phyloP scores from a whole-genome alignment of 78 protist species.

The Dictyostelium capitatum region DNA sequence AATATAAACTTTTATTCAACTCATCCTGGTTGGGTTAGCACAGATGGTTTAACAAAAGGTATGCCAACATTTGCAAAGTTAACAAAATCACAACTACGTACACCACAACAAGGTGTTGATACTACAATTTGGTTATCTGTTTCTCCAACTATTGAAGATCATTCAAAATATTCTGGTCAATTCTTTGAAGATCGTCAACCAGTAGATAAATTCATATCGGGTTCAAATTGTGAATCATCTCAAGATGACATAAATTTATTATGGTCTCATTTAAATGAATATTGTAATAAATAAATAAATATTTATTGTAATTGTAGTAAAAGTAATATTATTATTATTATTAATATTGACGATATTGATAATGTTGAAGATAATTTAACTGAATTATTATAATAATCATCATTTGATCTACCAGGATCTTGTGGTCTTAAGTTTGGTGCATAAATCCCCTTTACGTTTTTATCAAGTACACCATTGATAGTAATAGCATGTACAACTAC shows the following conservation, averaged over 20 bases:
- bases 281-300: neutral
- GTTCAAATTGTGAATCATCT: slow-evolving; percentile 35
- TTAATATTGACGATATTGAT: neutral
- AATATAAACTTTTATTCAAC: slow-evolving; percentile 40
- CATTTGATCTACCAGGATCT: neutral
- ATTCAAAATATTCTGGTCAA: neutral
- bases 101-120: slow-evolving; percentile 65
- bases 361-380: neutral
- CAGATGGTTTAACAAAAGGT: slow-evolving; percentile 10
- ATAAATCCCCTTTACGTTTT: neutral
- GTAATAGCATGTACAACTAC: slow-evolving; percentile 8
- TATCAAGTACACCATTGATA: neutral
- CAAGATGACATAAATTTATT: slow-evolving; percentile 15
- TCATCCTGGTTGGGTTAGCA: slow-evolving; percentile 67
- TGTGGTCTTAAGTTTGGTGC: neutral
- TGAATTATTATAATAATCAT: neutral
- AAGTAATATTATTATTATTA: no score
- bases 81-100: slow-evolving; percentile 11
- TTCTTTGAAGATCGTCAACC: slow-evolving; percentile 61
- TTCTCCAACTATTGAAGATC: slow-evolving; percentile 38
- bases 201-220: slow-evolving; percentile 17
- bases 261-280: slow-evolving; percentile 40
- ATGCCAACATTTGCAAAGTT: slow-evolving; percentile 47
- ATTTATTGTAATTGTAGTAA: no score
- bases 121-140: slow-evolving; percentile 56